Percentiles rank a stretch among this genome's conserved stretches.
These are phyloP conservation scores for Cladorrhinum samala DNA, from an alignment of 495 filamentous ascomycete genomes.

Conservation along the genomic window DNA sequence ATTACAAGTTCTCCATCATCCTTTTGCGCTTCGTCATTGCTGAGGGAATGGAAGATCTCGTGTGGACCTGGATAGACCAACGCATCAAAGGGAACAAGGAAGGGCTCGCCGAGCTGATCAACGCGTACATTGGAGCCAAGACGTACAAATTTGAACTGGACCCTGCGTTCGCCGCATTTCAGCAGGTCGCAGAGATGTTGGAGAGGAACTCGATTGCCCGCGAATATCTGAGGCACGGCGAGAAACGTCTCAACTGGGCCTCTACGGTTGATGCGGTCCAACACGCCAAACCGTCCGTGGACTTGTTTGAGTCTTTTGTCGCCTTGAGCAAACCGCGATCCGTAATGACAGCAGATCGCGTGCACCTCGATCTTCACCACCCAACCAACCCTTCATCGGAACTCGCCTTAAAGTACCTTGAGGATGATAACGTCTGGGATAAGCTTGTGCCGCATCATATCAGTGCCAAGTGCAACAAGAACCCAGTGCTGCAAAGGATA, in stretches of 20 bases:
- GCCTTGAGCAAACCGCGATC: conserved; percentile 14
- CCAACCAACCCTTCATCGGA: conserved; percentile 31
- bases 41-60: conserved; percentile 39
- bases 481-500: conserved; percentile 3
- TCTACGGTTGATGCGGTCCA: conserved; percentile 29
- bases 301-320: conserved; percentile 37
- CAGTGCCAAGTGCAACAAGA: not conserved
- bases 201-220: conserved; percentile 3
- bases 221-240: conserved; percentile 13
- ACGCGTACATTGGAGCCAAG: conserved; percentile 4
- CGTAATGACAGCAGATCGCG: conserved; percentile 16
- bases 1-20: conserved; percentile 23
- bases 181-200: conserved; percentile 11
- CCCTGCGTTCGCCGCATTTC: not conserved
- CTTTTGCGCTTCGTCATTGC: conserved; percentile 46
- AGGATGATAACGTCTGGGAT: conserved; percentile 4
- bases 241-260: conserved; percentile 26
- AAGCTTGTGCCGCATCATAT: not conserved
- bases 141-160: not conserved
- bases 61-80: conserved; percentile 38
- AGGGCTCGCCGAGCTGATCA: not conserved
- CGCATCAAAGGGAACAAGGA: conserved; percentile 13
- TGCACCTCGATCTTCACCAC: conserved; percentile 39
- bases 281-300: conserved; percentile 24
- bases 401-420: conserved; percentile 30